phyloP scores from a whole-genome alignment of 164 flowering plant species.

The Litsea cubeba region DNA sequence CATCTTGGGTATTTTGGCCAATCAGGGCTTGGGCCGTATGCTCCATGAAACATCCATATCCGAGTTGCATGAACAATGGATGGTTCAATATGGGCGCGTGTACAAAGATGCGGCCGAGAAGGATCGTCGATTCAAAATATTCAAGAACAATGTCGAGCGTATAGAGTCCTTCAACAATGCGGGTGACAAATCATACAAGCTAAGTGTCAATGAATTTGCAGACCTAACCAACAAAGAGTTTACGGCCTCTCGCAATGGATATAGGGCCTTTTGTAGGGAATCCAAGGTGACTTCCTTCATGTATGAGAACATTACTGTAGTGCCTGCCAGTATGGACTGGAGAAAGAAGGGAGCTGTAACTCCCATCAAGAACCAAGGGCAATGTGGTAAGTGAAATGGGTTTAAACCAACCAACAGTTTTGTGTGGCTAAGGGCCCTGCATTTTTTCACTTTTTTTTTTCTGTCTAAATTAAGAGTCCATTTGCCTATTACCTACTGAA shows the following conservation, averaged over 20 bases:
- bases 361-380: slow-evolving; percentile 19
- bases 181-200: slow-evolving; percentile 13
- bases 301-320: slow-evolving; percentile 27
- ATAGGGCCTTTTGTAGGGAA: neutral
- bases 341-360: slow-evolving; percentile 28
- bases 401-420: neutral
- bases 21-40: slow-evolving; percentile 15
- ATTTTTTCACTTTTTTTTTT: too few species aligned
- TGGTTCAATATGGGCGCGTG: slow-evolving; percentile 22
- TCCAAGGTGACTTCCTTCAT: slow-evolving; percentile 14
- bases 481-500: too few species aligned
- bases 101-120: slow-evolving; percentile 35
- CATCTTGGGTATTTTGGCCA: slow-evolving; percentile 8
- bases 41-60: slow-evolving; percentile 18
- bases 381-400: slow-evolving; percentile 20
- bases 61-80: slow-evolving; percentile 38
- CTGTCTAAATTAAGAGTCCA: too few species aligned
- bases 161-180: slow-evolving; percentile 10
- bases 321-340: slow-evolving; percentile 22
- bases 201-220: slow-evolving; percentile 30
- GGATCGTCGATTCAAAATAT: slow-evolving; percentile 23
- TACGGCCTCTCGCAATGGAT: slow-evolving; percentile 9
- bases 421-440: too few species aligned
- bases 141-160: neutral
- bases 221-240: slow-evolving; percentile 40